Percentiles rank a stretch among this genome's conserved stretches.
These are phyloP conservation scores for Raffaelea ambrosiae DNA, from an alignment of 2,329 filamentous ascomycete genomes.

Conservation along the genomic window DNA sequence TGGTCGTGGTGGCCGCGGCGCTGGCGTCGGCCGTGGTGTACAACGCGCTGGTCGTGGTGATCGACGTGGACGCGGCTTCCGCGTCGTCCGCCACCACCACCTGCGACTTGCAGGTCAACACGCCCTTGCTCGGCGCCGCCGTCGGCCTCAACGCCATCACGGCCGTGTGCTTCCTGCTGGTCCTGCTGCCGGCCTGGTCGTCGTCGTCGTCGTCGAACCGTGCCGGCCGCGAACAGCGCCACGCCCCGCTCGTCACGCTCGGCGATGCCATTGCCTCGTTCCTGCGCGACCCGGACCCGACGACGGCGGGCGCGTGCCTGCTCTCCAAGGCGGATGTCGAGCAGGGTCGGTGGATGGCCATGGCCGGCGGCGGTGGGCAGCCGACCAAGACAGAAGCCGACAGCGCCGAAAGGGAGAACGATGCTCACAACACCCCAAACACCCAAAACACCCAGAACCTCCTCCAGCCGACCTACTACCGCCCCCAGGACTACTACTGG, in stretches of 20 bases:
- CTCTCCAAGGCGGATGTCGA: constrained; percentile 37
- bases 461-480: constrained; percentile 6
- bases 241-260: constrained; percentile 38
- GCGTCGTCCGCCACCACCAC: constrained; percentile 17
- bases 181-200: constrained; percentile 13
- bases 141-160: constrained; percentile 32
- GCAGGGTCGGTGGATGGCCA: constrained; percentile 32
- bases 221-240: constrained; percentile 18
- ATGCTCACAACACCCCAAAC: neutral
- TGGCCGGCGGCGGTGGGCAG: constrained; percentile 27
- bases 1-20: neutral
- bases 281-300: constrained; percentile 33
- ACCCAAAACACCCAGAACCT: constrained; percentile 1
- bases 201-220: constrained; percentile 7
- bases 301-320: constrained; percentile 32
- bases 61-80: neutral
- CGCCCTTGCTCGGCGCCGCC: constrained; percentile 31
- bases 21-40: constrained; percentile 5
- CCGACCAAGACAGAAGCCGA: neutral
- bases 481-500: constrained; percentile 29
- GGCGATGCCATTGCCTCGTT: constrained; percentile 45
- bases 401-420: neutral
- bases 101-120: constrained; percentile 34
- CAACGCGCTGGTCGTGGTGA: constrained; percentile 13
- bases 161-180: constrained; percentile 16